Conservation (phyloP, 2,329 filamentous ascomycete genomes). For the Colletotrichum eleusines region DNA sequence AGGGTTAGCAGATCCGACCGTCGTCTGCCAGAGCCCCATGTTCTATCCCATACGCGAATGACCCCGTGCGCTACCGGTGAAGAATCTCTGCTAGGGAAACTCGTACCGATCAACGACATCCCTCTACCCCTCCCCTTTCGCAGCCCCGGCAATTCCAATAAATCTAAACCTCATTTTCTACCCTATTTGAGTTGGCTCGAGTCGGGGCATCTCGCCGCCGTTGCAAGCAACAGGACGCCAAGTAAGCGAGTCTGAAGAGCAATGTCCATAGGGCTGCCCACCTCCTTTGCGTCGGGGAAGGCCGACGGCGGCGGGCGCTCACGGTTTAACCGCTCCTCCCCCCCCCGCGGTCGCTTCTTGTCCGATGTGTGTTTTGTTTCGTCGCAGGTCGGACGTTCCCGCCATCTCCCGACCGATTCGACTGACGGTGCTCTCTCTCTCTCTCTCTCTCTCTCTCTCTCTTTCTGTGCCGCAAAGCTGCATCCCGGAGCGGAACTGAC, state of each 20-base stretch:
- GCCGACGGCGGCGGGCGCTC: neutral
- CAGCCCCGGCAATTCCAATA: constrained; percentile 13
- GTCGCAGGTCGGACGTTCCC: neutral
- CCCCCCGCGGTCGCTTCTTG: neutral
- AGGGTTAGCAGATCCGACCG: constrained; percentile 1
- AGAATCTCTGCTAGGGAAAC: constrained; percentile 17
- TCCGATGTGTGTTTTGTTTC: neutral
- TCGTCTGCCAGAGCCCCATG: constrained; percentile 22
- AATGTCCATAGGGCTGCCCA: neutral
- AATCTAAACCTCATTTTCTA: constrained; percentile 13
- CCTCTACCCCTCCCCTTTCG: constrained; percentile 6
- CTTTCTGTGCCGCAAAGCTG: neutral
- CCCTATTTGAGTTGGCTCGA: constrained; percentile 20
- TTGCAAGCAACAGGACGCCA: neutral
- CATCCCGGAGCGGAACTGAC: neutral
- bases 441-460: no score
- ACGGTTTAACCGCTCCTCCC: no score
- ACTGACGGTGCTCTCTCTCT: neutral
- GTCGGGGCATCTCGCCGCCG: constrained; percentile 2
- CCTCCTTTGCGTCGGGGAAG: neutral
- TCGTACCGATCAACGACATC: constrained; percentile 15
- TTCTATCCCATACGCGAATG: constrained; percentile 6
- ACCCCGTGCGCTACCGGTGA: constrained; percentile 31
- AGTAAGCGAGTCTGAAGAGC: neutral
- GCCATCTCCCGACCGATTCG: neutral